These are phyloP conservation scores for Teunomyces funiuensis DNA, from an alignment of 805 yeast species.

Conservation along the genomic window DNA sequence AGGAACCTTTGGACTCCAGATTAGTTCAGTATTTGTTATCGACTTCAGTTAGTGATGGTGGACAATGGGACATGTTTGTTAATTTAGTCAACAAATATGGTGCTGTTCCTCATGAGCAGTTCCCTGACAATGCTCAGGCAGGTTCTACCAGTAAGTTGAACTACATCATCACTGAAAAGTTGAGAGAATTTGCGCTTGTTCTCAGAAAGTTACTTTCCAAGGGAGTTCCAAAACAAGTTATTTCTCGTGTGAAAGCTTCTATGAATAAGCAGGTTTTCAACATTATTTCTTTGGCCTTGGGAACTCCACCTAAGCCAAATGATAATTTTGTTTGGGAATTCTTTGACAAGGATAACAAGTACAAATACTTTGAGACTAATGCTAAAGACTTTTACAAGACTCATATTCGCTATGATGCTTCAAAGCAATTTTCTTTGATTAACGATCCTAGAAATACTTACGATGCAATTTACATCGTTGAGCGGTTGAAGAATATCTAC, in stretches of 20 bases:
- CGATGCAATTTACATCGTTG: constrained; percentile 64
- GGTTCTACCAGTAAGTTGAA: constrained; percentile 58
- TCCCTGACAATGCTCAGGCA: constrained; percentile 65
- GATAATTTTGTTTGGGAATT: constrained; percentile 74
- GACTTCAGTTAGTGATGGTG: constrained; percentile 79
- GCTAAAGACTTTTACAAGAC: constrained; percentile 65
- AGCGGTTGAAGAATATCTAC: constrained; percentile 69
- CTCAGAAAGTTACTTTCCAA: constrained; percentile 53
- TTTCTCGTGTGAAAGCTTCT: constrained; percentile 32
- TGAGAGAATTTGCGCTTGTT: constrained; percentile 75
- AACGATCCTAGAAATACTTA: constrained; percentile 81
- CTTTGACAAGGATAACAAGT: constrained; percentile 67
- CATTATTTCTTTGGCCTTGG: constrained; percentile 66
- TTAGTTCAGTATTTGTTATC: constrained; percentile 62
- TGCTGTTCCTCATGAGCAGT: constrained; percentile 68
- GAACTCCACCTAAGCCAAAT: constrained; percentile 74
- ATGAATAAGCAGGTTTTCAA: constrained; percentile 65
- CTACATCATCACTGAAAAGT: constrained; percentile 60
- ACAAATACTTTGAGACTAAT: constrained; percentile 51
- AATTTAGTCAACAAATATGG: constrained; percentile 81
- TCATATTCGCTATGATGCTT: constrained; percentile 52
- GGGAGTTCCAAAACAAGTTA: constrained; percentile 39
- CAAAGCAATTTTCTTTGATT: constrained; percentile 62
- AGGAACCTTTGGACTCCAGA: constrained; percentile 67
- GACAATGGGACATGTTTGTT: constrained; percentile 83